These are phyloP conservation scores for Agrocybe praecox DNA, from an alignment of 768 basidiomycete species.

Conservation along the genomic window DNA sequence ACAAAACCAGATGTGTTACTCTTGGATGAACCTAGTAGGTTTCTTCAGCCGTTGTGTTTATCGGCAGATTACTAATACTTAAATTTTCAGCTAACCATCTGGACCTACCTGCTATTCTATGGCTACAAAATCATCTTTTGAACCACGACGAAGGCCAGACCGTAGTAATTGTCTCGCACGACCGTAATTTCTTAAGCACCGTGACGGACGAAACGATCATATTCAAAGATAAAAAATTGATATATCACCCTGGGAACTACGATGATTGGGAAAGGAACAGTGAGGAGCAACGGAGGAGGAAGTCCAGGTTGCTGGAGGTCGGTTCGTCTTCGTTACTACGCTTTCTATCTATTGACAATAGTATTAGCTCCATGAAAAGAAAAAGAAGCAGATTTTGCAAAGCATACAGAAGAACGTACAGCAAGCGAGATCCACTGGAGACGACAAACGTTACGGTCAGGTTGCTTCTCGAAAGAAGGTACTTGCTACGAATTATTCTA, in stretches of 20 bases:
- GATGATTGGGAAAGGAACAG: slow-evolving; percentile 49
- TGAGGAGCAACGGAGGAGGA: slow-evolving; percentile 45
- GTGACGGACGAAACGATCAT: slow-evolving; percentile 64
- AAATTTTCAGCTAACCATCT: slow-evolving; percentile 41
- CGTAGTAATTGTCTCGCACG: slow-evolving; percentile 67
- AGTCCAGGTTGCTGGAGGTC: slow-evolving; percentile 46
- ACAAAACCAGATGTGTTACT: slow-evolving; percentile 58
- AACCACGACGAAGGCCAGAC: slow-evolving; percentile 42
- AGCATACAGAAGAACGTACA: slow-evolving; percentile 55
- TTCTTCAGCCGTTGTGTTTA: neutral
- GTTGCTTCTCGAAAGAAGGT: slow-evolving; percentile 60
- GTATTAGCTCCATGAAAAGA: slow-evolving; percentile 33
- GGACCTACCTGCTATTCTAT: slow-evolving; percentile 55
- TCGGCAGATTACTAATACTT: neutral
- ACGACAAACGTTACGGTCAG: slow-evolving; percentile 56
- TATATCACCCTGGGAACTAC: slow-evolving; percentile 60
- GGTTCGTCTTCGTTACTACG: neutral
- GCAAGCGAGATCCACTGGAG: slow-evolving; percentile 57
- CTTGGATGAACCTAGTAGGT: slow-evolving; percentile 55
- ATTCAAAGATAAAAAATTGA: slow-evolving; percentile 53
- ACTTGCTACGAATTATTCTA: neutral
- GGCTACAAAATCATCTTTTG: slow-evolving; percentile 54
- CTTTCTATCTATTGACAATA: neutral
- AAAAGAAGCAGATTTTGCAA: slow-evolving; percentile 46
- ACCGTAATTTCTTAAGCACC: slow-evolving; percentile 60